phyloP scores from a whole-genome alignment of 2,329 filamentous ascomycete species.

The Epichloe uncinata region DNA sequence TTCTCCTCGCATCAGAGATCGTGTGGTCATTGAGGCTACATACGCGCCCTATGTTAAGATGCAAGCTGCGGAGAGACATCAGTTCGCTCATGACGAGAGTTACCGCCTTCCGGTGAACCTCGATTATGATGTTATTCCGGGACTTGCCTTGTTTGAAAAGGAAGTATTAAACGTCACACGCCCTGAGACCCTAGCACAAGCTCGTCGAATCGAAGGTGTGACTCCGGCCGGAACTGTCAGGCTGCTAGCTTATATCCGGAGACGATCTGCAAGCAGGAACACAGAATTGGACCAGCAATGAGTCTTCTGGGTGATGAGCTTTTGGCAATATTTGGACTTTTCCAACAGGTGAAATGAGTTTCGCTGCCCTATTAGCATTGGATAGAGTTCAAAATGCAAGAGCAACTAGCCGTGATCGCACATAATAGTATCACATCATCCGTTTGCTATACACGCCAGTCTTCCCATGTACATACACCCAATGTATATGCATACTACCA shows the following conservation, averaged over 20 bases:
- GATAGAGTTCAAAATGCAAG: neutral
- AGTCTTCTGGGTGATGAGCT: neutral
- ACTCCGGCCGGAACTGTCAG: slow-evolving; percentile 47
- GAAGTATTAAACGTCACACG: slow-evolving; percentile 53
- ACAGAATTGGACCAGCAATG: neutral
- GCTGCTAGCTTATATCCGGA: slow-evolving; percentile 48
- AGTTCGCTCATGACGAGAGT: slow-evolving; percentile 64
- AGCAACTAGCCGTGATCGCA: neutral
- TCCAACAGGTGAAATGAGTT: neutral
- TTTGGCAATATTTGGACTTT: neutral
- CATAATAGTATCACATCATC: neutral
- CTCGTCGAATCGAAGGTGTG: slow-evolving; percentile 71
- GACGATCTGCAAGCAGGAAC: neutral
- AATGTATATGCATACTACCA: neutral
- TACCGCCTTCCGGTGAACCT: slow-evolving; percentile 59
- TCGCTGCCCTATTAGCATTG: neutral
- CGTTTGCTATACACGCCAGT: neutral
- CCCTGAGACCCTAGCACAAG: slow-evolving; percentile 82
- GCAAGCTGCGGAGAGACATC: slow-evolving; percentile 52
- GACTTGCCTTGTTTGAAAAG: slow-evolving; percentile 70
- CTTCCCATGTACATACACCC: neutral
- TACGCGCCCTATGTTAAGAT: slow-evolving; percentile 79
- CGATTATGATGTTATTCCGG: slow-evolving; percentile 60
- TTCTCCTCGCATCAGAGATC: slow-evolving; percentile 43
- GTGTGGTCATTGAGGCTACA: slow-evolving; percentile 67